Evolutionary conservation across 163 green algal genomes (phyloP), one percentile per base, ranked within the genome.

Genomic region (Dunaliella salina): DNA sequence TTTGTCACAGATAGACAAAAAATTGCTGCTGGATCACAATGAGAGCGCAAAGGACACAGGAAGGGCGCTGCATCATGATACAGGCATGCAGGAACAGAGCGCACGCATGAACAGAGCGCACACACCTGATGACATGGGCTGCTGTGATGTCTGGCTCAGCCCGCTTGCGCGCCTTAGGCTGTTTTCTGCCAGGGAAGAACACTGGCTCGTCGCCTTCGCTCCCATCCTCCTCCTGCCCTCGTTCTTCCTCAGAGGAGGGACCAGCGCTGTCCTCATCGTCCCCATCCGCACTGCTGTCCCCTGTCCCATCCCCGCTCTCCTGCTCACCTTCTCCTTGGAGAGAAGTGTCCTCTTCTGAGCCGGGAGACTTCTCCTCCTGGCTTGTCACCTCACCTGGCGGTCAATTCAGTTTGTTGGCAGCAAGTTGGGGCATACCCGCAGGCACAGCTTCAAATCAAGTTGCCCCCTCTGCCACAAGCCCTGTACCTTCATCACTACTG

Each of bases 91-190:
- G 3, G 40, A 50, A 50, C 40, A 8, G 8, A 8, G 40, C 40
- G 8, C 8, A 8, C 40, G 8, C 8, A 15, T 50, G 8, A 3
- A 50, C 3, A 50, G 1, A 29, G 84, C 84, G 22, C 84, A 72
- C 79, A 30, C 59, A 85, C 34, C 34, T 63, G 29, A 75, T 81
- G 34, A 83, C 87, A 59, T 67, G 35, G 34, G n/a, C 67, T 11
- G 67, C 72, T 33, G 83, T 82, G 67, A 78, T 71, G 50, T 78
- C n/a, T 15, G 33, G 63, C 40, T 40, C 24, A 4, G 46, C 40
- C n/a, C 35, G 81, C 11, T 75, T 50, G 35, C 20, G 45, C 12
- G 26, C 32, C 29, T 40, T 75, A 8, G 80, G 40, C 29, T 75
- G 81, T 12, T n/a, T 75, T 26, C 40, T 85, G 81, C 25, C 33